Conservation (phyloP, 331 rosid genomes). For the Stylosanthes scabra region DNA sequence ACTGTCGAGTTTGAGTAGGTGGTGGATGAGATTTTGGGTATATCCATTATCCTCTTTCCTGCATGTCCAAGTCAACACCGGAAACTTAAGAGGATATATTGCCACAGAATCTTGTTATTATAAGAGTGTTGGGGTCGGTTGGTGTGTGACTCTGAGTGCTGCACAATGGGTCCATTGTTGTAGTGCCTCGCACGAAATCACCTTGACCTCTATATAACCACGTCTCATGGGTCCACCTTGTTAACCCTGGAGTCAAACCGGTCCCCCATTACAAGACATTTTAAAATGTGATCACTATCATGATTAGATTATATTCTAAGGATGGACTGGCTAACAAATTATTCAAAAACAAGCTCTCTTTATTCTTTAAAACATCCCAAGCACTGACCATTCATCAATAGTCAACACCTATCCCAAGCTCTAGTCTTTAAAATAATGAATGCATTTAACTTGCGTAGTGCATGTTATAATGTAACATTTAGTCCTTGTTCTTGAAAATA, state of each 20-base stretch:
- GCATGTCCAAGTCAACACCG: not conserved
- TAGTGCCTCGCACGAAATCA: conserved; percentile 31
- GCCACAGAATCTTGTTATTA: too few relatives aligned
- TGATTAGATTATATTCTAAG: too few relatives aligned
- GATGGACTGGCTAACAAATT: too few relatives aligned
- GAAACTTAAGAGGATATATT: not conserved
- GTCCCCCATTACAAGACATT: conserved; percentile 32
- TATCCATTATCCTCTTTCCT: too few relatives aligned
- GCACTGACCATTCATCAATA: too few relatives aligned
- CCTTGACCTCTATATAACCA: not conserved
- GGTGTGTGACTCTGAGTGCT: not conserved
- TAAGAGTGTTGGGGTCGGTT: not conserved
- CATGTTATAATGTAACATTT: not conserved
- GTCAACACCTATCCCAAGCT: too few relatives aligned
- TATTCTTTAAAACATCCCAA: too few relatives aligned
- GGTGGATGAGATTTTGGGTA: not conserved
- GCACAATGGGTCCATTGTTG: not conserved
- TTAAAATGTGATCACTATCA: conserved; percentile 20
- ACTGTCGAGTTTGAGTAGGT: not conserved
- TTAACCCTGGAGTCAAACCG: conserved; percentile 19
- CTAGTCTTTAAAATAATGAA: not conserved
- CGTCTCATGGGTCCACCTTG: too few relatives aligned
- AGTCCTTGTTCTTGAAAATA: not conserved
- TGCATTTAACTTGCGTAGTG: not conserved
- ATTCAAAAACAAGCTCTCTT: too few relatives aligned